Conservation (phyloP, 495 filamentous ascomycete genomes). For the Parathielavia hyrcaniae region DNA sequence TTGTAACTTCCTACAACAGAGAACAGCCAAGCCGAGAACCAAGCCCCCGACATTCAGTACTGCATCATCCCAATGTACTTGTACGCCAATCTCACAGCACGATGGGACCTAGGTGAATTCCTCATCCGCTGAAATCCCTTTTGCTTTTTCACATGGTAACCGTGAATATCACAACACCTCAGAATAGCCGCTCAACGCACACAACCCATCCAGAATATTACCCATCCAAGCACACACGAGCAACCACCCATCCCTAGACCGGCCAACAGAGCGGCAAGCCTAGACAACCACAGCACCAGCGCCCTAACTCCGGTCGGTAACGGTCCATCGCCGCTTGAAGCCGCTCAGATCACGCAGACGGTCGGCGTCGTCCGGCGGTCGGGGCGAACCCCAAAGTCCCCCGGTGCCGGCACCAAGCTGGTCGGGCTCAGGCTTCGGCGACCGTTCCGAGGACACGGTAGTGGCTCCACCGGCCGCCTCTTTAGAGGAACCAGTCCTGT, state of each 20-base stretch:
- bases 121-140: background rate
- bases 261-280: background rate
- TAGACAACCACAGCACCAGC: background rate
- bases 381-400: conserved; percentile 37
- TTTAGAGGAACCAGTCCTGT: background rate
- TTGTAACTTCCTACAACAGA: too few species aligned
- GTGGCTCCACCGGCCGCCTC: background rate
- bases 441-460: background rate
- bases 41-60: background rate
- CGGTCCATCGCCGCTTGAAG: conserved; percentile 44
- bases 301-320: conserved; percentile 33
- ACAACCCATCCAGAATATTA: background rate
- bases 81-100: background rate
- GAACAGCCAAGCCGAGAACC: too few species aligned
- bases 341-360: conserved; percentile 32
- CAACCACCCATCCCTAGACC: background rate
- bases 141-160: too few species aligned
- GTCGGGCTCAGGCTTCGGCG: conserved; percentile 12
- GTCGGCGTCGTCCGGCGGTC: conserved; percentile 36
- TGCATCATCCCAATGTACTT: background rate
- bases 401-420: conserved; percentile 25
- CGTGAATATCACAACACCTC: too few species aligned
- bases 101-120: too few species aligned
- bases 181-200: too few species aligned
- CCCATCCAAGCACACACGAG: background rate